Conservation (phyloP, 2,329 filamentous ascomycete genomes). For the Xylaria sp. region DNA sequence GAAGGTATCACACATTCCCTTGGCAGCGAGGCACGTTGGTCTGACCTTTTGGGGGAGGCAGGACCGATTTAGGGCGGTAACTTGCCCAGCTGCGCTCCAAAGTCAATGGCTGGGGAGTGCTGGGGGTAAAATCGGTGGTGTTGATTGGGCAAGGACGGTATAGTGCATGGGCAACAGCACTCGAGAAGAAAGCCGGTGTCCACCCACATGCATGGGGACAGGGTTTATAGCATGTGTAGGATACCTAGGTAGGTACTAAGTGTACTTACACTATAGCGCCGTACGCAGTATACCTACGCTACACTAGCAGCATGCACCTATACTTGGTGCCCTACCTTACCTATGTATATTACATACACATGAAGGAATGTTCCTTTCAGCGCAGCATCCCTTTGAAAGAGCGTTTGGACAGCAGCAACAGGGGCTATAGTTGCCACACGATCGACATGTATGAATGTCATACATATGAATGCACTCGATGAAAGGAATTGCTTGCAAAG, state of each 20-base stretch:
- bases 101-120: constrained; percentile 32
- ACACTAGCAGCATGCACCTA: neutral
- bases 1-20: constrained; percentile 27
- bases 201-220: constrained; percentile 24
- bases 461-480: neutral
- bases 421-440: neutral
- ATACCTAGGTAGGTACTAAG: neutral
- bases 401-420: neutral
- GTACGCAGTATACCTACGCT: no score
- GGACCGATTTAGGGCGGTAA: constrained; percentile 12
- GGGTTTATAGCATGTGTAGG: constrained; percentile 11
- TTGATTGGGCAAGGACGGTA: constrained; percentile 26
- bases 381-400: neutral
- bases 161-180: constrained; percentile 13
- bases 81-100: constrained; percentile 22
- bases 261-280: no score
- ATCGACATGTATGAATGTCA: neutral
- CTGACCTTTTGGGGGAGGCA: constrained; percentile 31
- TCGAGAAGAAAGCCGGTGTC: constrained; percentile 18
- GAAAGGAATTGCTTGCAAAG: neutral
- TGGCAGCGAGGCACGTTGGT: constrained; percentile 23
- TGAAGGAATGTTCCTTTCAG: neutral
- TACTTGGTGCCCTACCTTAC: no score
- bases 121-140: neutral
- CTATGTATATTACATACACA: no score